These are phyloP conservation scores for Diaporthe ilicicola DNA, from an alignment of 2,329 filamentous ascomycete species.

Conservation along the genomic window DNA sequence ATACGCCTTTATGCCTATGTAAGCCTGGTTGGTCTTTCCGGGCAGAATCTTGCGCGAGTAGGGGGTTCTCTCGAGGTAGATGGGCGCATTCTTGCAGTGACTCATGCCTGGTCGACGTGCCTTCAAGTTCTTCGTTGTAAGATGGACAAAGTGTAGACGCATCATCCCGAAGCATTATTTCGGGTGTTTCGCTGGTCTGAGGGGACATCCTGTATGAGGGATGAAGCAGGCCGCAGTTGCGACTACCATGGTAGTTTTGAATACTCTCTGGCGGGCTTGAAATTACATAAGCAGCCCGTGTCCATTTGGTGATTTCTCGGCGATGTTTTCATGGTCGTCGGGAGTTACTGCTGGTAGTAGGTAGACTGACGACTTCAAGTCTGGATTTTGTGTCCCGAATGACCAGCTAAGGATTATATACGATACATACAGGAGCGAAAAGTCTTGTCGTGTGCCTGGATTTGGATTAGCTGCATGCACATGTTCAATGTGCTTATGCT, in stretches of 20 bases:
- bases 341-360: background rate
- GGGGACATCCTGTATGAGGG: background rate
- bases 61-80: rapidly evolving
- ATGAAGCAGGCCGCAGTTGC: background rate
- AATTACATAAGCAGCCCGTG: background rate
- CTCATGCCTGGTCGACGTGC: background rate
- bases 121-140: background rate
- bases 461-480: background rate
- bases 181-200: background rate
- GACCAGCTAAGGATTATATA: background rate
- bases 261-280: background rate
- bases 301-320: background rate
- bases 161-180: background rate
- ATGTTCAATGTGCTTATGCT: background rate
- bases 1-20: background rate
- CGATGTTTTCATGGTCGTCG: background rate
- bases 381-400: too few species aligned
- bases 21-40: background rate
- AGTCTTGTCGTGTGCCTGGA: background rate
- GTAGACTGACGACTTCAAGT: background rate
- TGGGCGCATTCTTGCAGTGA: background rate
- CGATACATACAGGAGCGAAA: background rate
- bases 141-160: background rate
- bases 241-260: background rate
- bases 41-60: background rate